Conservation (phyloP, 345 rosid species). For the Noccaea caerulescens region DNA sequence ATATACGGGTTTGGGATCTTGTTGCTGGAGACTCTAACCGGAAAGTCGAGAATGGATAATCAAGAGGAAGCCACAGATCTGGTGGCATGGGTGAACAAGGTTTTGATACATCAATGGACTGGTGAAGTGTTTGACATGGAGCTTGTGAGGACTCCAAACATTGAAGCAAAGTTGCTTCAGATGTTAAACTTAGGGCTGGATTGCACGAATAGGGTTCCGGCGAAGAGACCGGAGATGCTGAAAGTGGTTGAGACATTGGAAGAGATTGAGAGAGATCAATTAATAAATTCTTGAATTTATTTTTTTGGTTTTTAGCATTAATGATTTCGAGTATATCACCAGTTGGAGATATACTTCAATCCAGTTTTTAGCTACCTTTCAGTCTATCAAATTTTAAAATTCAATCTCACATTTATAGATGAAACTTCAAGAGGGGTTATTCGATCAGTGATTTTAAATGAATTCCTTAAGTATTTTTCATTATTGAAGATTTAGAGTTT, state of each 20-base stretch:
- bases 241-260: slow-evolving; percentile 68
- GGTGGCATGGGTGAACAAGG: slow-evolving; percentile 82
- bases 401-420: no score
- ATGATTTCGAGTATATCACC: not conserved
- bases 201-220: slow-evolving; percentile 68
- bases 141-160: slow-evolving; percentile 73
- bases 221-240: slow-evolving; percentile 69
- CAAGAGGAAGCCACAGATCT: slow-evolving; percentile 68
- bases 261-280: slow-evolving; percentile 52
- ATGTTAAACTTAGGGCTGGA: slow-evolving; percentile 74
- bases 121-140: slow-evolving; percentile 91
- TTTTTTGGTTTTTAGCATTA: slow-evolving; percentile 5
- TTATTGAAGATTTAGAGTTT: no score
- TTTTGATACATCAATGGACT: slow-evolving; percentile 88
- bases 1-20: slow-evolving; percentile 86
- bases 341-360: not conserved
- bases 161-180: slow-evolving; percentile 93
- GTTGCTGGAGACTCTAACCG: slow-evolving; percentile 82
- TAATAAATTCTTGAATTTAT: not conserved
- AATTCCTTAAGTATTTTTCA: no score
- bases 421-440: no score
- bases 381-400: no score
- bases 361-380: not conserved
- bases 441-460: no score
- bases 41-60: slow-evolving; percentile 64